Evolutionary conservation across 2,329 filamentous ascomycete genomes (phyloP), one percentile per base, ranked within the genome.

Genomic region (Xylariales sp.): DNA sequence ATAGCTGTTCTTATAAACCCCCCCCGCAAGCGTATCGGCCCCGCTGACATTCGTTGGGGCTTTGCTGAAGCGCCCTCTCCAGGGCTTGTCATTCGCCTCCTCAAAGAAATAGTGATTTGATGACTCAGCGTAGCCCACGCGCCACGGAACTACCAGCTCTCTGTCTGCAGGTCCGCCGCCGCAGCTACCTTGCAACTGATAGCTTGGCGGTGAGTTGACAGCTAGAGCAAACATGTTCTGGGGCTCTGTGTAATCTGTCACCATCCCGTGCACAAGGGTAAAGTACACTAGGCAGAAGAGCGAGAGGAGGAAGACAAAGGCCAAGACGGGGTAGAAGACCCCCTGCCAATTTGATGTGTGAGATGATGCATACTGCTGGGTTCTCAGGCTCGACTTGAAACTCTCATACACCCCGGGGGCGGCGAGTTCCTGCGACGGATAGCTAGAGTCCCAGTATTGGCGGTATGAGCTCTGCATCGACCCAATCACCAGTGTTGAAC

Each of bases 211-310:
- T 37, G 62, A 65, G 52, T 88, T 88, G 37, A 90, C 67, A 2
- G 84, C 82, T 0, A 89, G 61, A 0, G 79, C 69, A 50, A 90
- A 89, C 3, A 89, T 63, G 53, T 89, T 89, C 38, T 83, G 78
- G 1, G 85, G 83, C 51, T 91, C 85, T 0, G 81, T 85, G 53
- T 85, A 89, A 61, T 91, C 87, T 1, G 83, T 89, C 6, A 91
- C 76, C 16, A 87, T 72, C 1, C 77, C 76, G 0, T 65, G 54
- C 45, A 72, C 66, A 32, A 75, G 53, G 35, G 83, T 56, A 45
- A 83, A 69, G 59, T 88, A 88, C 3, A 65, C 51, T 1, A 88
- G 62, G 40, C 83, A 85, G 27, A 82, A 63, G 18, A 81, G 42
- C 54, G 86, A 89, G 49, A 85, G 76, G 17, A 76, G 45, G 50